phyloP scores from a whole-genome alignment of 495 filamentous ascomycete genomes.

The Bacidia gigantensis region DNA sequence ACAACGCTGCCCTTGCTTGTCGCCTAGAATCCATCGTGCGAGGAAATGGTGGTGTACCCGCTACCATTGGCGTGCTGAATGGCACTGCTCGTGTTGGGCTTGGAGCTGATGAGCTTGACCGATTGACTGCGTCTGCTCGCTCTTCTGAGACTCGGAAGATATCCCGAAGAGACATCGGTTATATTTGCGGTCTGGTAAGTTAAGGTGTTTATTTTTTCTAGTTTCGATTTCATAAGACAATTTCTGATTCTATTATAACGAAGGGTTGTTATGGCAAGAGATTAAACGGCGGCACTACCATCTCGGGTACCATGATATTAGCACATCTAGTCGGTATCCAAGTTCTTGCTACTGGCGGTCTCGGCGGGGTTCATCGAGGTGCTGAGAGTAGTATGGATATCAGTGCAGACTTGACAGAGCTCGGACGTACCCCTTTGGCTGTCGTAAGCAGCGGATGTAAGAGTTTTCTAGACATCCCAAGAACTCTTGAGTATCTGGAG shows the following conservation, averaged over 20 bases:
- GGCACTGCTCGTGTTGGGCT: slow-evolving; percentile 75
- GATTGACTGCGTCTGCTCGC: slow-evolving; percentile 52
- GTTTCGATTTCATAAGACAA: no score
- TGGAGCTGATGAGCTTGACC: slow-evolving; percentile 48
- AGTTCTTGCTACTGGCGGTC: slow-evolving; percentile 75
- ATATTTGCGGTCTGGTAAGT: slow-evolving; percentile 63
- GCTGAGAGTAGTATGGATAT: slow-evolving; percentile 80
- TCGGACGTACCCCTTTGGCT: slow-evolving; percentile 80
- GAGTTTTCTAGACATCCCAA: slow-evolving; percentile 83
- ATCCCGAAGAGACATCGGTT: slow-evolving; percentile 74
- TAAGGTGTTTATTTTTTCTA: not conserved
- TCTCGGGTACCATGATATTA: slow-evolving; percentile 84
- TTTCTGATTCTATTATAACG: not conserved
- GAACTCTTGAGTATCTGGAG: slow-evolving; percentile 87
- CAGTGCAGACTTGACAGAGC: slow-evolving; percentile 76
- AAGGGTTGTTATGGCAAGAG: slow-evolving; percentile 32
- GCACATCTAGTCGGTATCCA: slow-evolving; percentile 78
- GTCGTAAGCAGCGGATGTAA: slow-evolving; percentile 88
- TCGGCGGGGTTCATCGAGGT: slow-evolving; percentile 82
- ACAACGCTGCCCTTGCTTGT: slow-evolving; percentile 57
- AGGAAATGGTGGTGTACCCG: slow-evolving; percentile 72
- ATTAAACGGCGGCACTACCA: slow-evolving; percentile 80
- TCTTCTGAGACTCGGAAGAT: slow-evolving; percentile 57
- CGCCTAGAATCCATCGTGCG: slow-evolving; percentile 66
- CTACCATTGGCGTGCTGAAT: slow-evolving; percentile 72